Percentiles rank a stretch among this genome's conserved stretches.
phyloP scores from a whole-genome alignment of 495 filamentous ascomycete genomes.

The Penicillium atrosanguineum region DNA sequence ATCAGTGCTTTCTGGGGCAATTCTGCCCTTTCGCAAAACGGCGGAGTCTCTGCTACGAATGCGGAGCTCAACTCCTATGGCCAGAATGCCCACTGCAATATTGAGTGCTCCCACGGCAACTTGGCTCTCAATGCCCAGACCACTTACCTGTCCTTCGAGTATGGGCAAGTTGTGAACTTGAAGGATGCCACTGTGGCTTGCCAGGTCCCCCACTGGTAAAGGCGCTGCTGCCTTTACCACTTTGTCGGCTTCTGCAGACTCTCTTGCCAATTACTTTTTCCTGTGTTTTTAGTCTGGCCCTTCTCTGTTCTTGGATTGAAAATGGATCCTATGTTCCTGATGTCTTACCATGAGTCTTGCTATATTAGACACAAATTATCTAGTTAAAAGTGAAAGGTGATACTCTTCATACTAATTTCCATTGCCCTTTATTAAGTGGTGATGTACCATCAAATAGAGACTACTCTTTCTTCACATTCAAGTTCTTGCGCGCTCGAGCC shows the following conservation, averaged over 20 bases:
- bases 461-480: constrained; percentile 3
- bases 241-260: neutral
- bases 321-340: neutral
- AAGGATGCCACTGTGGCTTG: neutral
- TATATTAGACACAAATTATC: neutral
- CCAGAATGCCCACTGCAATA: neutral
- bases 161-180: neutral
- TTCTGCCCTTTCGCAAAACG: neutral
- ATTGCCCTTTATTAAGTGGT: too few species aligned
- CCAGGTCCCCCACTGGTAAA: neutral
- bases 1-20: neutral
- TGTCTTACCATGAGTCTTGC: neutral
- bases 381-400: neutral
- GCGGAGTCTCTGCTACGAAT: neutral
- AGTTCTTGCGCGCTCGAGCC: constrained; percentile 2
- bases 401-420: too few species aligned
- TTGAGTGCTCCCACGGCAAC: neutral
- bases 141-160: neutral
- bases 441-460: too few species aligned
- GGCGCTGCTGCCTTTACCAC: neutral
- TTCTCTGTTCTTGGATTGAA: neutral
- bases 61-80: neutral
- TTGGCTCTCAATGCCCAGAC: neutral
- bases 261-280: neutral
- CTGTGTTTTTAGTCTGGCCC: neutral